Evolutionary conservation across 768 basidiomycete species (phyloP).

Genomic region (Podaxis sp.): DNA sequence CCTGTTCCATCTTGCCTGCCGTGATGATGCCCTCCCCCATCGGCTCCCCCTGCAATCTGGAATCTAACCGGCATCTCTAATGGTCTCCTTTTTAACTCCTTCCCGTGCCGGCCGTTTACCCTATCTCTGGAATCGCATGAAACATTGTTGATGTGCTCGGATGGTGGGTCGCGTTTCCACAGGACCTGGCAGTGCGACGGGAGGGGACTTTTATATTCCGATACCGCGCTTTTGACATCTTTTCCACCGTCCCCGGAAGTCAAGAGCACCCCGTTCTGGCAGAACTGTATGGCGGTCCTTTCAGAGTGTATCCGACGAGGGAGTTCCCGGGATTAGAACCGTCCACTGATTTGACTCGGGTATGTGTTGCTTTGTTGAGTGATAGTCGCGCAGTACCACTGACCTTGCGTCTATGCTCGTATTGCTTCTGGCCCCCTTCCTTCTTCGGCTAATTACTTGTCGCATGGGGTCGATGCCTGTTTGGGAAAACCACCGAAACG

Average conservation of each 20-base stretch:
- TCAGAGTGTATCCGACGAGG: conserved; percentile 70
- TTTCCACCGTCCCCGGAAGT: conserved; percentile 33
- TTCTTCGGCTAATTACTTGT: neutral
- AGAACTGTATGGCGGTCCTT: conserved; percentile 65
- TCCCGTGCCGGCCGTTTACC: neutral
- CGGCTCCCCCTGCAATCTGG: conserved; percentile 12
- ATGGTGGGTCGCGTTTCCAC: neutral
- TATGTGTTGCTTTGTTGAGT: conserved; percentile 21
- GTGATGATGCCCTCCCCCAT: conserved; percentile 4
- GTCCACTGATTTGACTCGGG: conserved; percentile 71
- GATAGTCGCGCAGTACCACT: neutral
- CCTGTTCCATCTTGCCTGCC: neutral
- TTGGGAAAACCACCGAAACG: neutral
- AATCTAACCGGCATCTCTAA: neutral
- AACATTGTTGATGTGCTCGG: neutral
- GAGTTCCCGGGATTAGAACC: conserved; percentile 71
- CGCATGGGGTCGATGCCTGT: neutral
- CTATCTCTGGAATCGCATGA: neutral
- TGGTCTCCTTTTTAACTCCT: neutral
- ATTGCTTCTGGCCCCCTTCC: neutral
- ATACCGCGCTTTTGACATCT: conserved; percentile 69
- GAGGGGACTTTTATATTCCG: conserved; percentile 69
- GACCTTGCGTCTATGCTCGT: neutral
- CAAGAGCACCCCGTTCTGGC: conserved; percentile 44
- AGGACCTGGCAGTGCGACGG: conserved; percentile 69